Percentiles rank a stretch among this genome's conserved stretches.
phyloP scores from a whole-genome alignment of 805 yeast genomes.

The Yamadazyma takamatsuzukensis region DNA sequence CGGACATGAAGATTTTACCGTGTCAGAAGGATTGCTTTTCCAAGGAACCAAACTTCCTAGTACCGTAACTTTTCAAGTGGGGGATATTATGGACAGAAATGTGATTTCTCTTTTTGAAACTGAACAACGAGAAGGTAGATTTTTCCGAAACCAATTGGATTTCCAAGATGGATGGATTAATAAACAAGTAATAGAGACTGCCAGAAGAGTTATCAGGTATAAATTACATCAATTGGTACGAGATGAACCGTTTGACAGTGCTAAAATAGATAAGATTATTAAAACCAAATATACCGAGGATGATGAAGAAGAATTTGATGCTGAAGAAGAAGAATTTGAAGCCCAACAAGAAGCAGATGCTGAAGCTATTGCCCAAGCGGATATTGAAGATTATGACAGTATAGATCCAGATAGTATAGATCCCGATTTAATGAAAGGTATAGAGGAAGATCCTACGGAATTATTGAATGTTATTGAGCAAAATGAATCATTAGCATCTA shows the following conservation, averaged over 20 bases:
- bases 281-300: constrained; percentile 29
- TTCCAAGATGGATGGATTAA: constrained; percentile 80
- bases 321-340: constrained; percentile 15
- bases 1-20: constrained; percentile 3
- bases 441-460: constrained; percentile 15
- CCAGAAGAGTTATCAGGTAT: constrained; percentile 68
- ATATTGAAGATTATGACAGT: too few relatives aligned
- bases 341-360: constrained; percentile 15
- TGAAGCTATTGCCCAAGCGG: constrained; percentile 15
- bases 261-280: constrained; percentile 41
- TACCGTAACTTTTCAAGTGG: constrained; percentile 72
- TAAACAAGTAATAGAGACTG: constrained; percentile 54
- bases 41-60: constrained; percentile 69
- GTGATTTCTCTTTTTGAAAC: constrained; percentile 42
- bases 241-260: constrained; percentile 43
- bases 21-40: constrained; percentile 49
- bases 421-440: constrained; percentile 13
- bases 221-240: constrained; percentile 62
- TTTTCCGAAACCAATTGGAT: constrained; percentile 33
- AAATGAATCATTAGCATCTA: constrained; percentile 21
- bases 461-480: constrained; percentile 4
- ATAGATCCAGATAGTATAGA: constrained; percentile 5
- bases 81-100: constrained; percentile 70
- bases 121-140: constrained; percentile 29
- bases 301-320: constrained; percentile 13